Evolutionary conservation across 352 stramenopile genomes (phyloP).

Genomic region (Paralagenidium karlingii): DNA sequence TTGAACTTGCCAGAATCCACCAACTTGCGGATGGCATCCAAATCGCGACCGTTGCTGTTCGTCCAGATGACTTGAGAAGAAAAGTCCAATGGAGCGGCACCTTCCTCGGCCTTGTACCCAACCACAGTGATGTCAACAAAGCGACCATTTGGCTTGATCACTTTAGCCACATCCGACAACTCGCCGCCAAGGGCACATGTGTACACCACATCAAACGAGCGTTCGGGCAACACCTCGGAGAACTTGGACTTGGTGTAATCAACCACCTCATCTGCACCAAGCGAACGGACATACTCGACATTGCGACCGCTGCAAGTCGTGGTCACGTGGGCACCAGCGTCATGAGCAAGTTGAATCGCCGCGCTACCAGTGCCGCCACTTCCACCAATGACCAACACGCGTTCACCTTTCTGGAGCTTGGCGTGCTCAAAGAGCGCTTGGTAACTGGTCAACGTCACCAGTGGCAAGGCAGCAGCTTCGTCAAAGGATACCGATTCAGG

Average conservation of each 20-base stretch:
- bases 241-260: constrained; percentile 22
- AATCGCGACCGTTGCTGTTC: constrained; percentile 15
- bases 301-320: constrained; percentile 12
- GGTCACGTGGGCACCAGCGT: constrained; percentile 12
- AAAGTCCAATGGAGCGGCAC: constrained; percentile 10
- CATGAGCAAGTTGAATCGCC: constrained; percentile 25
- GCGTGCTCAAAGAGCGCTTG: constrained; percentile 16
- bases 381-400: constrained; percentile 28
- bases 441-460: constrained; percentile 20
- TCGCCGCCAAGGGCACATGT: constrained; percentile 16
- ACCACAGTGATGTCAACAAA: constrained; percentile 23
- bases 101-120: constrained; percentile 33
- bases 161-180: constrained; percentile 18
- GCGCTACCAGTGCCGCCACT: constrained; percentile 19
- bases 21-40: constrained; percentile 29
- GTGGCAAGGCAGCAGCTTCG: constrained; percentile 17
- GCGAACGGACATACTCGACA: constrained; percentile 8
- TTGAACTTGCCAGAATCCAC: constrained; percentile 35
- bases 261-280: constrained; percentile 16
- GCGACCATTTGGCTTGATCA: constrained; percentile 19
- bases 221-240: constrained; percentile 5
- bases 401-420: constrained; percentile 23
- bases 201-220: constrained; percentile 22
- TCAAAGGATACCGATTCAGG: constrained; percentile 25
- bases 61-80: constrained; percentile 23